These are phyloP conservation scores for Seiridium unicorne DNA, from an alignment of 2,329 filamentous ascomycete genomes.

Conservation along the genomic window DNA sequence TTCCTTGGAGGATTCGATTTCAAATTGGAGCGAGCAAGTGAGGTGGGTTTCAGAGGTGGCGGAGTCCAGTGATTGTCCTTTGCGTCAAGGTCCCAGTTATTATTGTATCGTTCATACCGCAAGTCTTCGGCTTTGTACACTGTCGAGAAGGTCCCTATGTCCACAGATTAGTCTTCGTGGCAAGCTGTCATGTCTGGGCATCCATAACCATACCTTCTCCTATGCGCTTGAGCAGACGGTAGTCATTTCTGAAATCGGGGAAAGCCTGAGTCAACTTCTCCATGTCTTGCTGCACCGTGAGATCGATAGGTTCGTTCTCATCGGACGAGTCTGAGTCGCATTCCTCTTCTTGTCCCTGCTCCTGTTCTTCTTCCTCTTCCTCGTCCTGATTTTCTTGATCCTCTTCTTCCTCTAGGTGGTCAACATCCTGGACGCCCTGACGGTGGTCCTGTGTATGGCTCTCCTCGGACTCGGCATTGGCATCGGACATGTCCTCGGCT, in stretches of 20 bases:
- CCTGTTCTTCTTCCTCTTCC: slow-evolving; percentile 30
- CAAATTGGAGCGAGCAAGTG: slow-evolving; percentile 37
- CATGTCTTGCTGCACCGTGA: slow-evolving; percentile 80
- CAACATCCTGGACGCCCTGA: slow-evolving; percentile 27
- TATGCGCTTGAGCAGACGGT: slow-evolving; percentile 91
- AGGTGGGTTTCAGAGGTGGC: slow-evolving; percentile 59
- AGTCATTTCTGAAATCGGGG: slow-evolving; percentile 77
- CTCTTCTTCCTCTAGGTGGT: slow-evolving; percentile 30
- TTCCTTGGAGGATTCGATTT: slow-evolving; percentile 31
- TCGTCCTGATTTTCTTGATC: slow-evolving; percentile 37
- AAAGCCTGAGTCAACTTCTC: slow-evolving; percentile 79
- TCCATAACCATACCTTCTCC: slow-evolving; percentile 70
- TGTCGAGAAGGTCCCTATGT: slow-evolving; percentile 88
- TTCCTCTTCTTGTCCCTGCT: slow-evolving; percentile 35
- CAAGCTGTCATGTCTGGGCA: background rate
- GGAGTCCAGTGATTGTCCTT: slow-evolving; percentile 64
- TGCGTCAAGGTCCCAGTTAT: slow-evolving; percentile 79
- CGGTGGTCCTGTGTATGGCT: slow-evolving; percentile 17
- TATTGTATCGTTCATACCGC: slow-evolving; percentile 77
- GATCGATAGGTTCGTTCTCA: slow-evolving; percentile 64
- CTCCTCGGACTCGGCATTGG: slow-evolving; percentile 23
- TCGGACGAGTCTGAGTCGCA: slow-evolving; percentile 48
- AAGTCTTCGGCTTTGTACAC: slow-evolving; percentile 98
- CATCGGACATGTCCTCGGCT: slow-evolving; percentile 19
- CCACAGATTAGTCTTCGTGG: slow-evolving; percentile 10